phyloP scores from a whole-genome alignment of 192 early-diverging fungal species.

The Coemansia asiatica region DNA sequence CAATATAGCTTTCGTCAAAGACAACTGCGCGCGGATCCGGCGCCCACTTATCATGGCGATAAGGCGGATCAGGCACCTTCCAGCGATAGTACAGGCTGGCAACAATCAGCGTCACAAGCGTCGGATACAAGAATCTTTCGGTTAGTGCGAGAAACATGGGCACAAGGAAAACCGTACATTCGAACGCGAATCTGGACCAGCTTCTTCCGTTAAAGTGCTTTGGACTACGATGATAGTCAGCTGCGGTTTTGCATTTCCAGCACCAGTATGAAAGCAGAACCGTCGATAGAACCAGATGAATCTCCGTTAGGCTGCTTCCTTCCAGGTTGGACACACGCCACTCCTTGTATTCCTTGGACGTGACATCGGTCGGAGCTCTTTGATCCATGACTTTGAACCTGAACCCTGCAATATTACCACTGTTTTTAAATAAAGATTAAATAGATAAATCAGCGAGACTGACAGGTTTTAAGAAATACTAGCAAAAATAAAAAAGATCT shows the following conservation, averaged over 20 bases:
- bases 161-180: conserved; percentile 35
- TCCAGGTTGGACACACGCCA: conserved; percentile 47
- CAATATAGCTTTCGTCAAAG: conserved; percentile 34
- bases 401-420: too few relatives aligned
- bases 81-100: conserved; percentile 38
- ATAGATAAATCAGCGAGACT: too few relatives aligned
- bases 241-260: conserved; percentile 56
- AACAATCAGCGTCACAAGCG: conserved; percentile 17
- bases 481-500: background rate
- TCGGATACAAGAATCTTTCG: conserved; percentile 28
- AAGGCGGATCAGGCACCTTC: conserved; percentile 41
- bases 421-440: too few relatives aligned
- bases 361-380: conserved; percentile 25
- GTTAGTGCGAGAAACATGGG: conserved; percentile 50
- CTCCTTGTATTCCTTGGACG: conserved; percentile 55
- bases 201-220: conserved; percentile 20
- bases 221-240: conserved; percentile 42
- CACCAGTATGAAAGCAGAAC: conserved; percentile 50
- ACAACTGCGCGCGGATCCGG: conserved; percentile 47
- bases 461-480: too few relatives aligned
- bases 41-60: conserved; percentile 52
- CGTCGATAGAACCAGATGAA: conserved; percentile 43
- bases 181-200: conserved; percentile 29
- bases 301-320: conserved; percentile 49
- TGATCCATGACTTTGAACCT: background rate